phyloP scores from a whole-genome alignment of 352 stramenopile species.

The Globisporangium nagaii region DNA sequence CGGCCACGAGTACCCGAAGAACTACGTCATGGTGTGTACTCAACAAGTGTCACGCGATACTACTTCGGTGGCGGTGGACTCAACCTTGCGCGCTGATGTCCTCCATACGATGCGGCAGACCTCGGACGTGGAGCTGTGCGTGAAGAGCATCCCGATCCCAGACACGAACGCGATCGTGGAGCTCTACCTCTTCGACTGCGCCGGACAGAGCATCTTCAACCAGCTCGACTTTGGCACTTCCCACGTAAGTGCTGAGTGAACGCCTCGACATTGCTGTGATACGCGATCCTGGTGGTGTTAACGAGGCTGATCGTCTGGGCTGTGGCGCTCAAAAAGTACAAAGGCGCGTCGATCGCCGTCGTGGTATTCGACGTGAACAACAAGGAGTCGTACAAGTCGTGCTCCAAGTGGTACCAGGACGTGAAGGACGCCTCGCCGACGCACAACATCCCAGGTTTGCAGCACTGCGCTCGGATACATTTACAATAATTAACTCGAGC shows the following conservation, averaged over 20 bases:
- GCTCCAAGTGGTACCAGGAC: constrained; percentile 79
- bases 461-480: too few species aligned
- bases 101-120: too few species aligned
- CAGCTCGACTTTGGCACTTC: constrained; percentile 86
- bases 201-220: constrained; percentile 93
- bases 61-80: too few species aligned
- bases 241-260: constrained; percentile 51
- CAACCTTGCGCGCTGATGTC: too few species aligned
- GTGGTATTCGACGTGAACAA: constrained; percentile 85
- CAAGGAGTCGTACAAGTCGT: constrained; percentile 84
- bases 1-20: constrained; percentile 91
- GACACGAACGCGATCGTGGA: constrained; percentile 90
- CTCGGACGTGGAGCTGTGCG: constrained; percentile 84
- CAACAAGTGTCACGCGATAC: too few species aligned
- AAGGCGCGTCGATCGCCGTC: constrained; percentile 68
- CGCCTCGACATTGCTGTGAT: too few species aligned
- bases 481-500: too few species aligned
- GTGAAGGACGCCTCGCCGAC: constrained; percentile 65
- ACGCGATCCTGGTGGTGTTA: too few species aligned
- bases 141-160: constrained; percentile 87
- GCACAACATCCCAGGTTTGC: constrained; percentile 75
- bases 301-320: too few species aligned
- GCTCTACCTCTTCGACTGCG: constrained; percentile 92
- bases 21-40: constrained; percentile 91
- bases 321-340: too few species aligned